These are phyloP conservation scores for Monosporascus sp. DNA, from an alignment of 2,329 filamentous ascomycete genomes.

Conservation along the genomic window DNA sequence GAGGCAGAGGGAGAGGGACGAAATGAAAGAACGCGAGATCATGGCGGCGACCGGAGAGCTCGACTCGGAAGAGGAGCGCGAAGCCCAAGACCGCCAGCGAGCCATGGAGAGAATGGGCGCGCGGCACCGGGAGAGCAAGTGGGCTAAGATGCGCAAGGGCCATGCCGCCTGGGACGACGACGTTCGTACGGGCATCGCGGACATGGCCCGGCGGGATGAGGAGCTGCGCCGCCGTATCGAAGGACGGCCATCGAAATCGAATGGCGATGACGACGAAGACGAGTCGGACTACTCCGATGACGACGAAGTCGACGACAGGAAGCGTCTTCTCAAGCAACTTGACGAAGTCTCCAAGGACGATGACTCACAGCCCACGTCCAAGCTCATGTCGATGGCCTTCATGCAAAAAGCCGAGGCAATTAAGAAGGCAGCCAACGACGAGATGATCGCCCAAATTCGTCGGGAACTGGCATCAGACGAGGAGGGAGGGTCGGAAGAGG, in stretches of 20 bases:
- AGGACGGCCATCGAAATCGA: slow-evolving; percentile 46
- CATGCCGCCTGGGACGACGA: slow-evolving; percentile 86
- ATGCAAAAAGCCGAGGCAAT: slow-evolving; percentile 86
- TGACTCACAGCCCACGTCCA: slow-evolving; percentile 54
- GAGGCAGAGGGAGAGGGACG: slow-evolving; percentile 57
- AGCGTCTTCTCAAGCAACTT: slow-evolving; percentile 44
- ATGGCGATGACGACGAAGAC: slow-evolving; percentile 33
- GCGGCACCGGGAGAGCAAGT: slow-evolving; percentile 83
- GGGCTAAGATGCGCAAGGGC: slow-evolving; percentile 82
- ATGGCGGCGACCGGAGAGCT: slow-evolving; percentile 54
- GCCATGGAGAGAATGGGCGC: slow-evolving; percentile 82
- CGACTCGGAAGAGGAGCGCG: slow-evolving; percentile 61
- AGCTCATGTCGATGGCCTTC: slow-evolving; percentile 81
- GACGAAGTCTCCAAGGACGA: slow-evolving; percentile 40
- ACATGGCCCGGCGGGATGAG: slow-evolving; percentile 78
- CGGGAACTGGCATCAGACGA: slow-evolving; percentile 64
- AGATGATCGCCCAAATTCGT: slow-evolving; percentile 63
- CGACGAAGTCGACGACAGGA: slow-evolving; percentile 46
- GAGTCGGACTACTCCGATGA: slow-evolving; percentile 53
- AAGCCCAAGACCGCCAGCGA: slow-evolving; percentile 64
- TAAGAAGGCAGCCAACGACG: slow-evolving; percentile 75
- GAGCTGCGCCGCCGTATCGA: slow-evolving; percentile 76
- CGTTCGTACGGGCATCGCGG: slow-evolving; percentile 68
- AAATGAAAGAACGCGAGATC: slow-evolving; percentile 47
- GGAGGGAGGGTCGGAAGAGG: slow-evolving; percentile 46